Base-by-base conservation (phyloP, 305 asterid genomes). In the Rubia peregrina region DNA sequence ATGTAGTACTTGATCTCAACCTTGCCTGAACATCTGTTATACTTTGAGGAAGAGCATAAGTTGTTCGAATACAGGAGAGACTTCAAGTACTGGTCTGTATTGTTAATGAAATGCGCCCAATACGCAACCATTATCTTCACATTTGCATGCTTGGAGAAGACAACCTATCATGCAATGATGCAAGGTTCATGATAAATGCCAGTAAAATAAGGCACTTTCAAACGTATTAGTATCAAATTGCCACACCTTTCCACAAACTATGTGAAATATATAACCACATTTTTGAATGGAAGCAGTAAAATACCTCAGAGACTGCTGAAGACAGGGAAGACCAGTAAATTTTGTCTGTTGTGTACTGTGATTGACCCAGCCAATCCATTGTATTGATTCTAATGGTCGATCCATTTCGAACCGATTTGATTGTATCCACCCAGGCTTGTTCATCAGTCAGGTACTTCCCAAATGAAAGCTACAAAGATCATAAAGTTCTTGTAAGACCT, bases 291-390 rank as follows among this genome's bases (percentile, higher is more conserved):
- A 36, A 66, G 40, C 49, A 65, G 44, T 41, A 42, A 46, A 12
- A 67, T 67, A 91, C 98, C 94, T 92, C 92, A 9, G 98, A 86
- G 62, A 92, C 76, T 70, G 96, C 96, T 53, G 95, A 81, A 74
- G 96, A 88, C 65, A 91, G 84, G 59, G 98, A 76, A 13, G 96
- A 70, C 98, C 98, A 91, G 70, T 82, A 89, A 51, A 91, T 83
- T 14, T 90, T 84, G 63, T 81, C 80, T 42, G 83, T 71, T 59
- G 74, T 60, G 88, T 86, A 91, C 71, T 85, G 89, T 17, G 98
- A 91, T 71, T 91, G 98, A 73, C 98, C 96, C 67, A 92, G 98
- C 96, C 94, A 92, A 79, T 92, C 96, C 98, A 92, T 89, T 56
- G 95, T 89, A 71, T 84, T 89, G 66, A 92, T 87, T 82, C 94